Conservation (phyloP, 441 rosid species). For the Populus hybrid region DNA sequence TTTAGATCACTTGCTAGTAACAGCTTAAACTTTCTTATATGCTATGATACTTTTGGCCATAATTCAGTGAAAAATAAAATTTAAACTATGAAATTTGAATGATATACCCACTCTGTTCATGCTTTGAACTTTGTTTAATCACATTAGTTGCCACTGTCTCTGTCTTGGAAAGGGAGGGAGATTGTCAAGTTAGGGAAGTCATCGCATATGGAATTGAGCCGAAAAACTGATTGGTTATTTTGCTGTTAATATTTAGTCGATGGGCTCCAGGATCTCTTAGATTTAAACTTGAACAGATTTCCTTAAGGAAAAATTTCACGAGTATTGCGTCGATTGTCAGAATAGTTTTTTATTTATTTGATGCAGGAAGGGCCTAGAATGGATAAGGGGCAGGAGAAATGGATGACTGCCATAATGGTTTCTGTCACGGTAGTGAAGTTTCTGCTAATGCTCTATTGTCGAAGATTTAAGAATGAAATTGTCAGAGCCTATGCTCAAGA, state of each 20-base stretch:
- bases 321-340: not conserved
- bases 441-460: conserved; percentile 41
- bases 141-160: not conserved
- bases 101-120: not conserved
- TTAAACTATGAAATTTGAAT: not conserved
- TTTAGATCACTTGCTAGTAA: too few relatives aligned
- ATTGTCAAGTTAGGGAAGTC: not conserved
- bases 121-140: not conserved
- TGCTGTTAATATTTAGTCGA: not conserved
- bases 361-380: conserved; percentile 30
- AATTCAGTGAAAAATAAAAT: too few relatives aligned
- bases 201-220: not conserved
- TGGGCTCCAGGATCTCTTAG: not conserved
- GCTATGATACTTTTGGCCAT: too few relatives aligned
- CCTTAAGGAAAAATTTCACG: not conserved
- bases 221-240: not conserved
- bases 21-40: too few relatives aligned
- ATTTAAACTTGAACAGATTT: not conserved
- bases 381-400: conserved; percentile 25
- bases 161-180: not conserved
- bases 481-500: conserved; percentile 52
- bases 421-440: conserved; percentile 34
- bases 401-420: conserved; percentile 47
- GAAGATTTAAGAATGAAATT: conserved; percentile 44
- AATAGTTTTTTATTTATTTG: not conserved